These are phyloP conservation scores for Excoecaria agallocha DNA, from an alignment of 345 rosid genomes.

Conservation along the genomic window DNA sequence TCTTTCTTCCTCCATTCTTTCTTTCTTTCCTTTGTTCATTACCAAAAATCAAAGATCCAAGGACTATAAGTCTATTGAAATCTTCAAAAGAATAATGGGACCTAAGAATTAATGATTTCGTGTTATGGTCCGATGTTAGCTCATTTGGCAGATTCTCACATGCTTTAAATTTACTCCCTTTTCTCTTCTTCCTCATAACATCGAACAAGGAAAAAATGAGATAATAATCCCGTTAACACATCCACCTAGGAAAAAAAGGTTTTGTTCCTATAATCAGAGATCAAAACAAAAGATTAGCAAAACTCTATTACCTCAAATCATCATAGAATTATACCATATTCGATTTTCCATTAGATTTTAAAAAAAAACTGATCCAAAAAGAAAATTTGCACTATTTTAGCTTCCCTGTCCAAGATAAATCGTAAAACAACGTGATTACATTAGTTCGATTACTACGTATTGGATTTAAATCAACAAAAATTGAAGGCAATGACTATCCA, in stretches of 20 bases:
- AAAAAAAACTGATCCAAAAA: neutral
- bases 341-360: neutral
- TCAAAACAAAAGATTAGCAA: neutral
- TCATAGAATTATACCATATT: neutral
- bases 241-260: neutral
- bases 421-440: neutral
- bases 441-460: neutral
- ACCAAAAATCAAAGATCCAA: no score
- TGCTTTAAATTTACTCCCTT: conserved; percentile 69
- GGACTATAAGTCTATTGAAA: conserved; percentile 70
- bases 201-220: conserved; percentile 9
- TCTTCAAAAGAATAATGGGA: conserved; percentile 75
- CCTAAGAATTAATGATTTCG: conserved; percentile 49
- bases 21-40: no score
- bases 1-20: no score
- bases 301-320: neutral
- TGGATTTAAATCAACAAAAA: neutral
- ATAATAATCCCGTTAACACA: neutral
- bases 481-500: neutral
- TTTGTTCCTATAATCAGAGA: neutral
- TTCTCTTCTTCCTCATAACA: conserved; percentile 94
- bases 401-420: neutral
- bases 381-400: neutral
- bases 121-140: conserved; percentile 29
- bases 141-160: conserved; percentile 35